These are phyloP conservation scores for Rauvolfia tetraphylla DNA, from an alignment of 257 asterid genomes.

Conservation along the genomic window DNA sequence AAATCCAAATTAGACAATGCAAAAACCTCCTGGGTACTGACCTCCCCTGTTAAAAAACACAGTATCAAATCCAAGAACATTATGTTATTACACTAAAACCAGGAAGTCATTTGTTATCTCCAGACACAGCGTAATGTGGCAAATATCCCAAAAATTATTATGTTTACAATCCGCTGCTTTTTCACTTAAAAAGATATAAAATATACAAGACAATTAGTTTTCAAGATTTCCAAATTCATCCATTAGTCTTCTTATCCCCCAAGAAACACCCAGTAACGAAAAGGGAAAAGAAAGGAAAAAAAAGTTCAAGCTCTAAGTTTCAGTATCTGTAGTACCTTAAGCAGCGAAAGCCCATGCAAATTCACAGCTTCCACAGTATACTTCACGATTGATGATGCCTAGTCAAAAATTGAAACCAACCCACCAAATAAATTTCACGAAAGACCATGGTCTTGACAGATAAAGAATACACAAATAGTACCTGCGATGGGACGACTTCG, in stretches of 20 bases:
- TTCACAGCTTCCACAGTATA: constrained; percentile 58
- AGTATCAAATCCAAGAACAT: constrained; percentile 2
- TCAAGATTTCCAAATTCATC: background rate
- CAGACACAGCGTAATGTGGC: background rate
- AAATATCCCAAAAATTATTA: background rate
- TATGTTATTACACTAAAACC: background rate
- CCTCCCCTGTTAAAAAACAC: constrained; percentile 72
- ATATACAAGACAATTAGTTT: too few relatives aligned
- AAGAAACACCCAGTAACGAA: background rate
- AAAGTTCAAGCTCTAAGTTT: background rate
- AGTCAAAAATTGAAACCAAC: constrained; percentile 7
- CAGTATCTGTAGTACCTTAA: constrained; percentile 46
- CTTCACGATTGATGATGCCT: constrained; percentile 54
- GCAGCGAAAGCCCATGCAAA: constrained; percentile 63
- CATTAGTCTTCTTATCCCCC: background rate
- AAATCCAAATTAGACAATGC: constrained; percentile 78
- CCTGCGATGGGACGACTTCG: constrained; percentile 71
- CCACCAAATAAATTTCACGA: background rate
- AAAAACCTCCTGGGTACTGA: constrained; percentile 83
- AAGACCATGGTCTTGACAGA: background rate
- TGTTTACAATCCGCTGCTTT: background rate
- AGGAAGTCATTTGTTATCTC: background rate
- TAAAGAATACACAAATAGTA: constrained; percentile 10
- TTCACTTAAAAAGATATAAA: too few relatives aligned
- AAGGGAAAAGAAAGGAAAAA: background rate